Evolutionary conservation across 768 basidiomycete genomes (phyloP).

Genomic region (Lactarius tabidus): DNA sequence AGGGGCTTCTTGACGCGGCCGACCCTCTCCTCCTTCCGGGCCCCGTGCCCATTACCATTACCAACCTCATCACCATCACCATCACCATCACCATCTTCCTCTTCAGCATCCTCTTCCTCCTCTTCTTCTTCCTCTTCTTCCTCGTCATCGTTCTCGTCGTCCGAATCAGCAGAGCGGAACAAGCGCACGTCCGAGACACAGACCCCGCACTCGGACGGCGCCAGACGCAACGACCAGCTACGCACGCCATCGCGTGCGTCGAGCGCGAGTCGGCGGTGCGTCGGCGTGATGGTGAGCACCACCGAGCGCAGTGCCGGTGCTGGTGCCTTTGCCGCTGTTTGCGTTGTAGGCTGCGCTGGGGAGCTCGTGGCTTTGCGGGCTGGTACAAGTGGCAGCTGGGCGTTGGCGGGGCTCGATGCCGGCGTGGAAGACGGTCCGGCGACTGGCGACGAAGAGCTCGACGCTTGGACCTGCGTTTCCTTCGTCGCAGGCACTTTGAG

Average conservation of each 20-base stretch:
- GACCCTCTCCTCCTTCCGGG: constrained; percentile 37
- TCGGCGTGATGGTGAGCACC: constrained; percentile 40
- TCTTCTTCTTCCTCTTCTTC: constrained; percentile 48
- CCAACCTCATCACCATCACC: constrained; percentile 31
- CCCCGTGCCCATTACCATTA: constrained; percentile 1
- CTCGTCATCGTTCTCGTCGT: constrained; percentile 52
- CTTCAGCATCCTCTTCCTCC: constrained; percentile 37
- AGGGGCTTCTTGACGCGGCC: constrained; percentile 26
- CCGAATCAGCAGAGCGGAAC: constrained; percentile 53
- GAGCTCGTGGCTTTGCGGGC: constrained; percentile 12
- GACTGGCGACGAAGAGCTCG: constrained; percentile 27
- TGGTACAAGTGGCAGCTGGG: constrained; percentile 22
- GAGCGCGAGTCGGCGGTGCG: constrained; percentile 52
- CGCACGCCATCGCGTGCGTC: constrained; percentile 69
- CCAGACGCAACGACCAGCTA: constrained; percentile 65
- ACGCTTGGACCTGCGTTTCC: constrained; percentile 7
- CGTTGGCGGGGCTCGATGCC: constrained; percentile 13
- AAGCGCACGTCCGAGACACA: constrained; percentile 52
- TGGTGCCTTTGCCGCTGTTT: constrained; percentile 19
- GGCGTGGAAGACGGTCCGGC: constrained; percentile 24
- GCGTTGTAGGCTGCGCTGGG: neutral
- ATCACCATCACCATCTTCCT: constrained; percentile 36
- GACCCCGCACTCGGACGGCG: constrained; percentile 52
- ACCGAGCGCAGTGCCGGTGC: constrained; percentile 28
- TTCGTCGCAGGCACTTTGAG: constrained; percentile 24